Conservation (phyloP, 2,329 filamentous ascomycete genomes). For the Scytalidium lignicola region DNA sequence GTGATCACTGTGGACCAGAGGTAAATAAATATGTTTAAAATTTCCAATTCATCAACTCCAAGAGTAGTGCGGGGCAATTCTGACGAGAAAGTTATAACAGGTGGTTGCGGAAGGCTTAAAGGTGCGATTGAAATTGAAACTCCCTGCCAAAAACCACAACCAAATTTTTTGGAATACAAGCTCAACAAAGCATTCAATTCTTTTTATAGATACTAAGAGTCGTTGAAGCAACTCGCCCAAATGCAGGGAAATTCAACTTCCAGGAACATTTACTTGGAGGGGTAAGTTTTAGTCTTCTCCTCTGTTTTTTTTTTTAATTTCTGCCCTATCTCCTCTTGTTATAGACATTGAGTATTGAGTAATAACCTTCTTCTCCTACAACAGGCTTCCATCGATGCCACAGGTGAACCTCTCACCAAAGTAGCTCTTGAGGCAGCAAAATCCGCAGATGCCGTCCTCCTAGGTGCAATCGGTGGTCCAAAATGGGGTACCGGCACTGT, state of each 20-base stretch:
- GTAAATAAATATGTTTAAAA: slow-evolving; percentile 38
- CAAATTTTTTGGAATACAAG: too few species aligned
- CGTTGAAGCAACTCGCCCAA: slow-evolving; percentile 66
- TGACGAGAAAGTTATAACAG: slow-evolving; percentile 37
- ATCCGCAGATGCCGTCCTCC: slow-evolving; percentile 79
- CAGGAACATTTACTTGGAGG: slow-evolving; percentile 87
- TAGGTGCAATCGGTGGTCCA: slow-evolving; percentile 93
- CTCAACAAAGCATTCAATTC: slow-evolving; percentile 14
- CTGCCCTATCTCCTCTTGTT: too few species aligned
- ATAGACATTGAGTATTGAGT: too few species aligned
- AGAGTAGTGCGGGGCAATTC: slow-evolving; percentile 1
- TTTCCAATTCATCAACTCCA: slow-evolving; percentile 1
- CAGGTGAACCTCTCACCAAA: slow-evolving; percentile 74
- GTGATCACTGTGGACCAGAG: slow-evolving; percentile 84
- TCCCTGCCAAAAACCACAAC: slow-evolving; percentile 1
- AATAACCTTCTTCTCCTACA: slow-evolving; percentile 9
- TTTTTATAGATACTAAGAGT: slow-evolving; percentile 64
- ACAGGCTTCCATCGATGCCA: slow-evolving; percentile 83
- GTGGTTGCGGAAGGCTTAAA: slow-evolving; percentile 82
- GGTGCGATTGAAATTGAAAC: slow-evolving; percentile 41
- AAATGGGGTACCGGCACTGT: slow-evolving; percentile 89
- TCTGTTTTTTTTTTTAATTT: too few species aligned
- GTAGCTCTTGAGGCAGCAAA: slow-evolving; percentile 79
- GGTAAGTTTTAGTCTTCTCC: slow-evolving; percentile 50
- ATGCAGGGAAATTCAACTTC: slow-evolving; percentile 76